These are phyloP conservation scores for Trifolium repens DNA, from an alignment of 306 rosid genomes.

Conservation along the genomic window DNA sequence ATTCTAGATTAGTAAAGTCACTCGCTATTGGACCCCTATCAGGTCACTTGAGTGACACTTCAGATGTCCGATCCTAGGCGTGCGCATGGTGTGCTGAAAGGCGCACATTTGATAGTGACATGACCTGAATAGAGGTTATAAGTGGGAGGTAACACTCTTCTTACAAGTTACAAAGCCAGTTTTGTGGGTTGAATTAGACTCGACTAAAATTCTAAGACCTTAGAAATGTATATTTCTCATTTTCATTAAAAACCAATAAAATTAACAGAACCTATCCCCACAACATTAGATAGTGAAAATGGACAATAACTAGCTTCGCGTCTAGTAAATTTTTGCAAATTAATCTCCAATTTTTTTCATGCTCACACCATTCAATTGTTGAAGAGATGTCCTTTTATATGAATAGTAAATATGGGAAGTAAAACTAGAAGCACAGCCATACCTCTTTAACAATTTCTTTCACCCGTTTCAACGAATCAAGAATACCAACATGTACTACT, in stretches of 20 bases:
- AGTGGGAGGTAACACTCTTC: not conserved
- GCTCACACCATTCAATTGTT: not conserved
- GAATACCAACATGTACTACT: conserved; percentile 59
- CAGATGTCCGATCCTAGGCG: not conserved
- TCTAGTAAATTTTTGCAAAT: conserved; percentile 14
- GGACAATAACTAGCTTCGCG: conserved; percentile 11
- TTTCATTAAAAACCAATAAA: not conserved
- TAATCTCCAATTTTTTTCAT: conserved; percentile 19
- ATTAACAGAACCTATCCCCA: not conserved
- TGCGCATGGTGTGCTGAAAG: not conserved
- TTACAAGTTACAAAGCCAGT: not conserved
- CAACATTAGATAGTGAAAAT: not conserved
- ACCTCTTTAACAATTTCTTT: conserved; percentile 96
- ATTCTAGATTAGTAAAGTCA: not conserved
- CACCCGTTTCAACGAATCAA: conserved; percentile 91
- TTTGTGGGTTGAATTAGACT: not conserved
- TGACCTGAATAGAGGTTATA: not conserved
- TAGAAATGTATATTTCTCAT: not conserved
- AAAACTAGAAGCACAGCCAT: conserved; percentile 36
- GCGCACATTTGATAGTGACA: not conserved
- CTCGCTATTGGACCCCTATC: not conserved
- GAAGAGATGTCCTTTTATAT: not conserved
- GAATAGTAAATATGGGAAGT: conserved; percentile 24
- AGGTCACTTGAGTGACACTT: not conserved
- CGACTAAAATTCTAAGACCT: not conserved